Evolutionary conservation across 2,329 filamentous ascomycete species (phyloP).

Genomic region (Chaetomium globosum): DNA sequence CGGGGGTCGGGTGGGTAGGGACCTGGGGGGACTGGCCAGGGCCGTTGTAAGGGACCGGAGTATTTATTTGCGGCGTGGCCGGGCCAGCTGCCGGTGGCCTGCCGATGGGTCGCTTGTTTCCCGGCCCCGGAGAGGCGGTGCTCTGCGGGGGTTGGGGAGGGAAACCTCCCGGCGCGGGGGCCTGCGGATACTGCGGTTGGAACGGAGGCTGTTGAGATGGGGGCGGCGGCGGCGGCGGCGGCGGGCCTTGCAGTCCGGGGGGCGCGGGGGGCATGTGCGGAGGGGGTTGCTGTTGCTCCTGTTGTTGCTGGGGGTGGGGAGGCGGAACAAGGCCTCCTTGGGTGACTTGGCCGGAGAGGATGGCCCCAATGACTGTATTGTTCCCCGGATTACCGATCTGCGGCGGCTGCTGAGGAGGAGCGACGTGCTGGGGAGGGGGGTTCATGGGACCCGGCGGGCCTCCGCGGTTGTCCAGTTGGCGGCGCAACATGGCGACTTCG

Average conservation of each 20-base stretch:
- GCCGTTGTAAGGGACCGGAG: slow-evolving; percentile 81
- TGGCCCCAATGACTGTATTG: slow-evolving; percentile 83
- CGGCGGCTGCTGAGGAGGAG: slow-evolving; percentile 80
- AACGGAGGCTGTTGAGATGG: slow-evolving; percentile 71
- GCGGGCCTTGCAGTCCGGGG: slow-evolving; percentile 63
- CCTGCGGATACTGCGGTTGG: slow-evolving; percentile 68
- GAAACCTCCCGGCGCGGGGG: slow-evolving; percentile 67
- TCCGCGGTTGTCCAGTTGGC: slow-evolving; percentile 76
- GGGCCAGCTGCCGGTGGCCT: slow-evolving; percentile 69
- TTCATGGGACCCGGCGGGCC: slow-evolving; percentile 61
- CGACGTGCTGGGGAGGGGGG: slow-evolving; percentile 73
- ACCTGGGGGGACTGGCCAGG: slow-evolving; percentile 83
- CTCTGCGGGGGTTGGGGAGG: slow-evolving; percentile 79
- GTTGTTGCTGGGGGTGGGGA: slow-evolving; percentile 60
- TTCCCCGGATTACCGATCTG: slow-evolving; percentile 81
- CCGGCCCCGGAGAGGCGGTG: slow-evolving; percentile 83
- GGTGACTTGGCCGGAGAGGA: slow-evolving; percentile 85
- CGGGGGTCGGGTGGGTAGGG: slow-evolving; percentile 74
- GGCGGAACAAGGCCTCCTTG: slow-evolving; percentile 85
- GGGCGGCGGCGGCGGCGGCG: slow-evolving; percentile 59
- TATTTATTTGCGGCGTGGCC: slow-evolving; percentile 89
- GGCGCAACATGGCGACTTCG: slow-evolving; percentile 80
- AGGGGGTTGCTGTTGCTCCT: slow-evolving; percentile 56
- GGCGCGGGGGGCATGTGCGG: slow-evolving; percentile 73
- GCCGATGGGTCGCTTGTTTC: slow-evolving; percentile 69